Base-by-base conservation (phyloP, 2,329 filamentous ascomycete species). In the Massarina eburnea region DNA sequence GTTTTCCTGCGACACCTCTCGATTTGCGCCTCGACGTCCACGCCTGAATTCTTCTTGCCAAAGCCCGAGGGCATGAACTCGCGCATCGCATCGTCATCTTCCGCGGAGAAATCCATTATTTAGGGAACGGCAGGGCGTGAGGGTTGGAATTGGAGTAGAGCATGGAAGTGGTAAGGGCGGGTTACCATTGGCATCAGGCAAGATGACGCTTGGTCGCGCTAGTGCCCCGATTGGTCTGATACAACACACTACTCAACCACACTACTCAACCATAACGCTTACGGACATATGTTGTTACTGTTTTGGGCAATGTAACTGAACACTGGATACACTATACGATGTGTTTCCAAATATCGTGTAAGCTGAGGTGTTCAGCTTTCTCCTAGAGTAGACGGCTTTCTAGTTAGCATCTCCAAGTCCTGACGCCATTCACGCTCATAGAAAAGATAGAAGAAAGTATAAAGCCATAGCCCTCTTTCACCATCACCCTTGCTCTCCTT, bases 61-160 rank as follows among this genome's bases (percentile, higher is more conserved):
- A 97, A 96, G 0, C 89, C 83, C 2, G 84, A 78, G 0, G 92
- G 91, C 49, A 96, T 74, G 64, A 91, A 95, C 40, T 83, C 80
- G 62, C 85, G 81, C 77, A 92, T 80, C 32, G 85, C 84, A 52
- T 90, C 86, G 64, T 89, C 82, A 43, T 74, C 68, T 42, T 66
- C 62, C 39, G 53, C 59, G 40, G 63, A 66, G 45, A 67, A 62
- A 15, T 61, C 55, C 35, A 38, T 38, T n/a, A 10, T 9, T 24
- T 38, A n/a, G 8, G 15, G 9, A 8, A 5, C 9, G 8, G 15
- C 6, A 19, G 19, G 33, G 33, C 27, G 27, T 14, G 27, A 14
- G 12, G 5, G 4, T 7, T 14, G n/a, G 24, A 26, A 26, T 7
- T 26, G 12, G 7, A 26, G 12, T 7, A 12, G 12, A 12, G 7